phyloP scores from a whole-genome alignment of 352 stramenopile genomes.

The Pythium dissimile region DNA sequence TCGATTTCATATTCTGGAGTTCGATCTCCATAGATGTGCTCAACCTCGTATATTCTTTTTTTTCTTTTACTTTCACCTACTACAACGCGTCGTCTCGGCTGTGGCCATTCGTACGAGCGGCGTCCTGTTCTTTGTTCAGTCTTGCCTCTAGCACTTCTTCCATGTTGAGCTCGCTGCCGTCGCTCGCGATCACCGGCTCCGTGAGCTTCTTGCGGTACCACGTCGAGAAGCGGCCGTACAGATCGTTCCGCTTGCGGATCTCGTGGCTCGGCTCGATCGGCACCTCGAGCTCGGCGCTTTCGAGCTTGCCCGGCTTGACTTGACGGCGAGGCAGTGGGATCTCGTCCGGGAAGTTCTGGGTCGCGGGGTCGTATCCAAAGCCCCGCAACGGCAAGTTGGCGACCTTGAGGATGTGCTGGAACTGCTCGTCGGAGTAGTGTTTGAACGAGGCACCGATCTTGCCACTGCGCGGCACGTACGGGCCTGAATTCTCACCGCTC shows the following conservation, averaged over 20 bases:
- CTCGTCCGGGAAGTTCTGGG: slow-evolving; percentile 68
- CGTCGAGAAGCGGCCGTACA: slow-evolving; percentile 72
- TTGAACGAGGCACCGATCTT: slow-evolving; percentile 84
- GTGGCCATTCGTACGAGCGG: slow-evolving; percentile 9
- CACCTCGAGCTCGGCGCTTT: slow-evolving; percentile 48
- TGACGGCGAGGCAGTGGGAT: slow-evolving; percentile 75
- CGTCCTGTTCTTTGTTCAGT: slow-evolving; percentile 37
- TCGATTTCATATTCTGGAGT: no score
- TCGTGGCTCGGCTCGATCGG: slow-evolving; percentile 59
- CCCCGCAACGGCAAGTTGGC: slow-evolving; percentile 73
- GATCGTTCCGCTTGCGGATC: slow-evolving; percentile 77
- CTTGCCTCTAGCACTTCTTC: slow-evolving; percentile 70
- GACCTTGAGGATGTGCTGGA: slow-evolving; percentile 75
- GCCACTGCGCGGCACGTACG: slow-evolving; percentile 80
- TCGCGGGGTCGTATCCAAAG: slow-evolving; percentile 85
- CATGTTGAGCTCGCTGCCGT: slow-evolving; percentile 82
- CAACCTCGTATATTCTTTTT: slow-evolving; percentile 2
- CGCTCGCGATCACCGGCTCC: slow-evolving; percentile 74
- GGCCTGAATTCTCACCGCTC: slow-evolving; percentile 56
- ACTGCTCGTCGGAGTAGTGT: slow-evolving; percentile 82
- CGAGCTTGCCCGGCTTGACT: slow-evolving; percentile 62
- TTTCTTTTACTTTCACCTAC: not conserved
- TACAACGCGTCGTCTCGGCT: slow-evolving; percentile 8
- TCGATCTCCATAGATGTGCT: no score
- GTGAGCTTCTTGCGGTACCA: slow-evolving; percentile 75